phyloP scores from a whole-genome alignment of 164 flowering plant species.

The Taxillus chinensis region DNA sequence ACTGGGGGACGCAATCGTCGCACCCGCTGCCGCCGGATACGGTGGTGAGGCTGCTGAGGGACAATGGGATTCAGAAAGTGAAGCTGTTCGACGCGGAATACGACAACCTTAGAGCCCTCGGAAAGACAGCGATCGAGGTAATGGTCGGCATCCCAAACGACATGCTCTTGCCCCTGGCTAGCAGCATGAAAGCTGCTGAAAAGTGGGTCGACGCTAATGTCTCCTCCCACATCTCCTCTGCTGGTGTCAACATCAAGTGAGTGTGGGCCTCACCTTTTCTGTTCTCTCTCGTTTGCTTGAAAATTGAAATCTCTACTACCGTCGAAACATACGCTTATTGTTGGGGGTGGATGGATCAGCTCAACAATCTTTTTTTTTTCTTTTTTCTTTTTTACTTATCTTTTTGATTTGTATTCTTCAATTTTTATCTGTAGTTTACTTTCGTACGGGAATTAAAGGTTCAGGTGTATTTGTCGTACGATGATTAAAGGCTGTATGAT shows the following conservation, averaged over 20 bases:
- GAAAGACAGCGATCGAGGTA: constrained; percentile 55
- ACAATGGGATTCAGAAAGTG: constrained; percentile 70
- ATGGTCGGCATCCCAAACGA: constrained; percentile 99
- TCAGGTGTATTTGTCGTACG: no score
- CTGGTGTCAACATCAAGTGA: constrained; percentile 65
- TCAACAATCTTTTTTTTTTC: no score
- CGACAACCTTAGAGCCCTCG: constrained; percentile 42
- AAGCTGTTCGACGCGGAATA: constrained; percentile 93
- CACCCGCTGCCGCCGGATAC: constrained; percentile 56
- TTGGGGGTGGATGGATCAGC: no score
- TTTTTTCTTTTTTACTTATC: no score
- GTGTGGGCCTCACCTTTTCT: neutral
- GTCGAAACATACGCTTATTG: no score
- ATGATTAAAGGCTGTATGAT: no score
- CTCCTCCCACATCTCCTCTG: constrained; percentile 38
- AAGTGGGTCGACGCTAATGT: constrained; percentile 84
- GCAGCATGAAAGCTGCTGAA: constrained; percentile 69
- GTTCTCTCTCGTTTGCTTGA: no score
- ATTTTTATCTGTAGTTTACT: no score
- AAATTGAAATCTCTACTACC: no score
- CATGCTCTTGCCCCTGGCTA: constrained; percentile 55
- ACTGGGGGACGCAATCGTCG: constrained; percentile 82
- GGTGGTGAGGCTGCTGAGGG: constrained; percentile 57
- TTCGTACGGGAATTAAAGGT: no score
- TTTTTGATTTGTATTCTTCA: no score